These are phyloP conservation scores for Guillardia theta DNA, from an alignment of 78 protist species.

Conservation along the genomic window DNA sequence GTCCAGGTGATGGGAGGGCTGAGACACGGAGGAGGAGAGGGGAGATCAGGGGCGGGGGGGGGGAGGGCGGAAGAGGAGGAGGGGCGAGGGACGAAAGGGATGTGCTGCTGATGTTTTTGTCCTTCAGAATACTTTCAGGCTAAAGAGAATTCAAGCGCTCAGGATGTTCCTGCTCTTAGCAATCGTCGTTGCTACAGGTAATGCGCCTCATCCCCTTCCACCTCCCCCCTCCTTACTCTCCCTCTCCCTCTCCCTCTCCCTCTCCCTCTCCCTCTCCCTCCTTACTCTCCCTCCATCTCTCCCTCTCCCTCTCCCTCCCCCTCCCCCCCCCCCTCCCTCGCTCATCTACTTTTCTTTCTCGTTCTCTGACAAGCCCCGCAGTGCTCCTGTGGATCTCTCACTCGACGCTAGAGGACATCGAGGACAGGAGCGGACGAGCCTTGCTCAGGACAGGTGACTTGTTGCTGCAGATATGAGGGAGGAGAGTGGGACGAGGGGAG, in stretches of 20 bases:
- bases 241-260: not conserved
- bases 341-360: too few relatives aligned
- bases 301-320: not conserved
- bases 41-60: too few relatives aligned
- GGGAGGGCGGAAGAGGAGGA: not conserved
- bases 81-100: not conserved
- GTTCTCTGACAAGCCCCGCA: too few relatives aligned
- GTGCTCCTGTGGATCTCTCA: too few relatives aligned
- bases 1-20: too few relatives aligned
- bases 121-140: not conserved
- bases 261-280: not conserved
- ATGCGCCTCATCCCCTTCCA: constrained; percentile 25
- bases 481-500: not conserved
- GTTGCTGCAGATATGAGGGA: not conserved
- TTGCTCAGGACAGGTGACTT: not conserved
- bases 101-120: not conserved
- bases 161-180: not conserved
- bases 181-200: not conserved
- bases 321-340: not conserved
- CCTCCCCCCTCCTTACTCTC: not conserved
- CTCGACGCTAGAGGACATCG: too few relatives aligned
- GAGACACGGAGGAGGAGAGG: too few relatives aligned
- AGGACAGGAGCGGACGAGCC: too few relatives aligned
- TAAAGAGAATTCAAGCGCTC: not conserved
- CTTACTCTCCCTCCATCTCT: not conserved